These are phyloP conservation scores for Colletotrichum eleusines DNA, from an alignment of 2,329 filamentous ascomycete species.

Conservation along the genomic window DNA sequence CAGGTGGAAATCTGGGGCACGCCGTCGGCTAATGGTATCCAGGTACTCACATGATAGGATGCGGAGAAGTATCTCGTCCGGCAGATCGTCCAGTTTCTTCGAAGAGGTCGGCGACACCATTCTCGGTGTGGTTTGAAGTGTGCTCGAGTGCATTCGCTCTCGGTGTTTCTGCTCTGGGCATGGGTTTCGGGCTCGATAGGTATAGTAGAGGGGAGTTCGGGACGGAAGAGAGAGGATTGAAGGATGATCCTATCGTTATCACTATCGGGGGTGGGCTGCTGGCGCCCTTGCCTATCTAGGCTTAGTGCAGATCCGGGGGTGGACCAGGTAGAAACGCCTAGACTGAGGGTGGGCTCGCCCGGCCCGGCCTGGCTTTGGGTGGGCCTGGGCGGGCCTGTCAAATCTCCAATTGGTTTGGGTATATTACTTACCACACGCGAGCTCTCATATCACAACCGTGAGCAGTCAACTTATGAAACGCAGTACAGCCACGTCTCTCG, in stretches of 20 bases:
- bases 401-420: constrained; percentile 33
- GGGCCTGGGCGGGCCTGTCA: constrained; percentile 21
- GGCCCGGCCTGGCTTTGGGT: background rate
- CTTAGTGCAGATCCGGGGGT: constrained; percentile 42
- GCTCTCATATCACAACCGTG: background rate
- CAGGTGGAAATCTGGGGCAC: constrained; percentile 22
- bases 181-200: constrained; percentile 20
- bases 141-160: constrained; percentile 7
- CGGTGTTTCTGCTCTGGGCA: constrained; percentile 9
- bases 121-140: constrained; percentile 39
- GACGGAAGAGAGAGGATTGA: constrained; percentile 35
- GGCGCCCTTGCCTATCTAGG: constrained; percentile 10
- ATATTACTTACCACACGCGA: background rate
- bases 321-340: constrained; percentile 37
- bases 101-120: constrained; percentile 39
- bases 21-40: constrained; percentile 15
- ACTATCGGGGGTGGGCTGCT: constrained; percentile 29
- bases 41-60: constrained; percentile 56
- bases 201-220: constrained; percentile 33
- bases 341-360: constrained; percentile 30
- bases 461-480: constrained; percentile 28
- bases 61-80: constrained; percentile 73
- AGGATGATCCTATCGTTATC: constrained; percentile 41
- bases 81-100: constrained; percentile 64
- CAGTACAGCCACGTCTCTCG: constrained; percentile 10